Percentiles rank a stretch among this genome's conserved stretches.
Conservation (phyloP, 2,329 filamentous ascomycete species). For the Cladosporium sp. region DNA sequence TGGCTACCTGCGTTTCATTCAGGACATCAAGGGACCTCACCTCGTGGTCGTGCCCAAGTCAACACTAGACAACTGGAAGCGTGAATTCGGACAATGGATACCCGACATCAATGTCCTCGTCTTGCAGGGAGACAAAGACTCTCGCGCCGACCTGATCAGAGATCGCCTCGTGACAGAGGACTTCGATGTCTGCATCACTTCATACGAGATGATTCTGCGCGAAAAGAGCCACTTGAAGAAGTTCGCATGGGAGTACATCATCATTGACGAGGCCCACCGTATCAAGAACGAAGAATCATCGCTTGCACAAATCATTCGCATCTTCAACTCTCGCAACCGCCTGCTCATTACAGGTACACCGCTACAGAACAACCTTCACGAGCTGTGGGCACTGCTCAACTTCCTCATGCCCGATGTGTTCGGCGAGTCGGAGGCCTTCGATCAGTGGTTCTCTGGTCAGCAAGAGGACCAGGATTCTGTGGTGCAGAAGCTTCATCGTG, state of each 20-base stretch:
- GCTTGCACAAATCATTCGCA: conserved; percentile 89
- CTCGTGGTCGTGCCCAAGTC: conserved; percentile 93
- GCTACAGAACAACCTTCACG: conserved; percentile 95
- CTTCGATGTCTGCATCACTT: conserved; percentile 97
- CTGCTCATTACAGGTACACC: conserved; percentile 95
- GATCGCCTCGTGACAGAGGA: conserved; percentile 90
- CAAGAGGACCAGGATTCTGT: conserved; percentile 91
- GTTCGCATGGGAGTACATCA: conserved; percentile 99
- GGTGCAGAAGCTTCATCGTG: conserved; percentile 91
- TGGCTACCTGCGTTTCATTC: conserved; percentile 88
- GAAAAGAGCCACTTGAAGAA: conserved; percentile 95
- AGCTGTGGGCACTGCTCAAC: conserved; percentile 95
- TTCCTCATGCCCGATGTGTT: conserved; percentile 98
- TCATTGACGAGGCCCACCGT: conserved; percentile 95
- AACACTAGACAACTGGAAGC: conserved; percentile 96
- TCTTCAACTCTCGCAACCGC: conserved; percentile 94
- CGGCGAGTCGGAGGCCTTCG: conserved; percentile 92
- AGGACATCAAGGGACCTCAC: conserved; percentile 87
- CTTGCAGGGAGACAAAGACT: conserved; percentile 92
- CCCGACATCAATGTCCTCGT: conserved; percentile 94
- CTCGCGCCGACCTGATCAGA: conserved; percentile 83
- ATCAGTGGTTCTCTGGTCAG: conserved; percentile 95
- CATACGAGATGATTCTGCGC: conserved; percentile 97
- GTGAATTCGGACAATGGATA: conserved; percentile 92
- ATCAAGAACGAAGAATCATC: conserved; percentile 99